These are phyloP conservation scores for Ceriops decandra DNA, from an alignment of 345 rosid genomes.

Conservation along the genomic window DNA sequence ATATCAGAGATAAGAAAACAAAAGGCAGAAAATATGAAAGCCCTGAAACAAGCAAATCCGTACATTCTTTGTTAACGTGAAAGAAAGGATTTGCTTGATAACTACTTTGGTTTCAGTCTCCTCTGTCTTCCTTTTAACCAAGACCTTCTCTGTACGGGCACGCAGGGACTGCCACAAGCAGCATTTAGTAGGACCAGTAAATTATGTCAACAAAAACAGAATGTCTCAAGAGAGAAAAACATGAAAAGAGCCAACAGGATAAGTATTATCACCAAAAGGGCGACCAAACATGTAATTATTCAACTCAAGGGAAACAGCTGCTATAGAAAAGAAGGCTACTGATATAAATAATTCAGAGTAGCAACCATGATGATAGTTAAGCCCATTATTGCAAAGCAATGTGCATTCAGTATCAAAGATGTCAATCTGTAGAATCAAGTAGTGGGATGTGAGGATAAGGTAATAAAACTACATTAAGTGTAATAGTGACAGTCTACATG, in stretches of 20 bases:
- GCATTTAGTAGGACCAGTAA: slow-evolving; percentile 4
- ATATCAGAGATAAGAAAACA: slow-evolving; percentile 9
- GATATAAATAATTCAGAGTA: too few relatives aligned
- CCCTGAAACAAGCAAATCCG: neutral
- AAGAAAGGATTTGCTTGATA: slow-evolving; percentile 68
- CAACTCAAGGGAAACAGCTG: too few relatives aligned
- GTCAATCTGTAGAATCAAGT: too few relatives aligned
- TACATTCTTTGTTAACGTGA: slow-evolving; percentile 76
- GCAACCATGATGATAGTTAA: too few relatives aligned
- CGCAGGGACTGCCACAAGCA: slow-evolving; percentile 66
- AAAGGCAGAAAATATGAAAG: neutral
- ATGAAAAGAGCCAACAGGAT: neutral
- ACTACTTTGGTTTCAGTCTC: slow-evolving; percentile 48
- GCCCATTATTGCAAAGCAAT: too few relatives aligned
- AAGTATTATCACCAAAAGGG: neutral
- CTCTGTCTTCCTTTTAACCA: slow-evolving; percentile 40
- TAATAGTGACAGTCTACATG: too few relatives aligned
- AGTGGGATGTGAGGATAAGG: too few relatives aligned
- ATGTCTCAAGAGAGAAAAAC: slow-evolving; percentile 3
- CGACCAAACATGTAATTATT: neutral
- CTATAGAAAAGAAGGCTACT: too few relatives aligned
- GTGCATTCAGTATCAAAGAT: too few relatives aligned
- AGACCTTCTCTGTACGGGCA: slow-evolving; percentile 57
- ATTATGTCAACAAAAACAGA: neutral
- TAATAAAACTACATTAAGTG: too few relatives aligned